Evolutionary conservation across 768 basidiomycete genomes (phyloP).

Genomic region (Cyathus striatus): DNA sequence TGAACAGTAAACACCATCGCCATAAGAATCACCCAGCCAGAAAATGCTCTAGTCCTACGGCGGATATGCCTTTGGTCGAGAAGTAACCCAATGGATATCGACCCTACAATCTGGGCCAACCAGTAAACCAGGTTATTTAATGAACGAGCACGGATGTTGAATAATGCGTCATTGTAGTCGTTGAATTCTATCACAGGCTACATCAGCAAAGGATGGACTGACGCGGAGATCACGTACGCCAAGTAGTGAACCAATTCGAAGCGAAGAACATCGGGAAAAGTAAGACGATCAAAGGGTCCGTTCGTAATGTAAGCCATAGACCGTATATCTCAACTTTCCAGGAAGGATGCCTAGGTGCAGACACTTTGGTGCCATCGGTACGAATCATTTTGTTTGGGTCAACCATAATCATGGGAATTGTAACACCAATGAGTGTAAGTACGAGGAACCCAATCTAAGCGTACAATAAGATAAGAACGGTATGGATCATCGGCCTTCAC

Average conservation of each 20-base stretch:
- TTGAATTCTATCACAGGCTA: conserved; percentile 55
- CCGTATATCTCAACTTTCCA: conserved; percentile 75
- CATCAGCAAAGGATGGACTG: conserved; percentile 1
- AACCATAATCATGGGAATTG: conserved; percentile 65
- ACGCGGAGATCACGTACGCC: conserved; percentile 45
- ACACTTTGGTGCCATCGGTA: conserved; percentile 68
- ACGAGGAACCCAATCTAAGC: conserved; percentile 68
- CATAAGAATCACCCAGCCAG: conserved; percentile 61
- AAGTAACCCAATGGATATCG: conserved; percentile 62
- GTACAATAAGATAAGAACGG: neutral
- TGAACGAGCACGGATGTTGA: conserved; percentile 74
- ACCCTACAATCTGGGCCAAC: conserved; percentile 74
- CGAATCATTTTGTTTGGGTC: conserved; percentile 70
- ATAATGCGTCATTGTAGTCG: conserved; percentile 73
- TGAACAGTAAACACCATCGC: conserved; percentile 64
- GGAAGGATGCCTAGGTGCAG: conserved; percentile 60
- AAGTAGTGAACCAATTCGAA: conserved; percentile 83
- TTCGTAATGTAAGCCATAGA: conserved; percentile 60
- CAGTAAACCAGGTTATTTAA: conserved; percentile 80
- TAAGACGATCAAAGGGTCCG: conserved; percentile 67
- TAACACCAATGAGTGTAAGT: conserved; percentile 67
- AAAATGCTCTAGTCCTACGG: conserved; percentile 67
- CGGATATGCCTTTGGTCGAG: conserved; percentile 53
- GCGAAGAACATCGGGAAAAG: conserved; percentile 86
- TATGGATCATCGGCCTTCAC: conserved; percentile 13